Base-by-base conservation (phyloP, 306 rosid species). In the Ochetophila trinervis region DNA sequence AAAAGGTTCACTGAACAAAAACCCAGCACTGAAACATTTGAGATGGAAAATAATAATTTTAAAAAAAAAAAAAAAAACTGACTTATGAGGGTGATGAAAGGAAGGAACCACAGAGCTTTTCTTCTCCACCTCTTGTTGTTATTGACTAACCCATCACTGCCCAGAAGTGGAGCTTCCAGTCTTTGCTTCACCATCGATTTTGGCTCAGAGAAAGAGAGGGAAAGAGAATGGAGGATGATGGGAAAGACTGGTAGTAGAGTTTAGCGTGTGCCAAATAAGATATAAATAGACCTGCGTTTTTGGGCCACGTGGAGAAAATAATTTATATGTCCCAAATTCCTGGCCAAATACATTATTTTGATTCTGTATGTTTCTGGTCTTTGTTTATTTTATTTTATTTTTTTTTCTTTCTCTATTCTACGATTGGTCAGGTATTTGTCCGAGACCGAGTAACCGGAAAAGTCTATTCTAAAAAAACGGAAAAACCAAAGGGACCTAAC, bases 151-250 rank as follows among this genome's bases (percentile, higher is more conserved):
- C 47, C 72, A 65, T 50, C n/a, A 36, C 24, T 52, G 45, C 58
- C 54, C 69, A 78, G 15, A 16, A 85, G 76, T 62, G 85, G 83
- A 68, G 83, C 66, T 63, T 67, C 76, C 79, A 79, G 64, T 51
- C 47, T 42, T 44, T 37, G 74, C 49, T 66, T 44, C 47, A 6
- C 67, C 82, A 67, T 72, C 21, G 12, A 3, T 37, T 13, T 4
- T 21, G 7, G 13, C 11, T 19, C 45, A 45, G 37, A 24, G n/a
- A 11, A 12, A 22, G 50, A 47, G 2, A 47, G n/a, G 55, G 53
- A 34, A 23, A 60, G 20, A 61, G 53, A 27, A 27, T 27, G 32
- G 32, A 27, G 32, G 4, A 27, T 27, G 32, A 13, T 4, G 15
- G 10, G 57, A 37, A 58, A 4, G 48, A 36, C 6, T 2, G 48